Base-by-base conservation (phyloP, 2,329 filamentous ascomycete species). In the Sporothrix curviconia region DNA sequence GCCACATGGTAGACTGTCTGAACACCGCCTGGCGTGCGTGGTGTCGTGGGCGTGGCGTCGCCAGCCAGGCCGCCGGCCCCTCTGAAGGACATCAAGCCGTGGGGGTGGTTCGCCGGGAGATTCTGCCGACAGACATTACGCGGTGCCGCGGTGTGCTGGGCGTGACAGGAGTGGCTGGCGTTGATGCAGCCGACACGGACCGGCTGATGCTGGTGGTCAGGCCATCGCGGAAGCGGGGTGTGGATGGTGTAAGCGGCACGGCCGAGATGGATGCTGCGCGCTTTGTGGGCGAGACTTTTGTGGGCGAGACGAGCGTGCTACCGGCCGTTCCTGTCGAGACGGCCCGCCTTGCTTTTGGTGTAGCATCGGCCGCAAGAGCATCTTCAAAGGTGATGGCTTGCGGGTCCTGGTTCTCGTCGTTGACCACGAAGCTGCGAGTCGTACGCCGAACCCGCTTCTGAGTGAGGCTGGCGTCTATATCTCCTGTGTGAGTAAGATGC, bases 1-100 rank as follows among this genome's bases (percentile, higher is more conserved):
- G 91, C 94, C 60, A 86, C 80, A 62, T 94, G 90, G 71, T 96
- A 97, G 37, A 96, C 78, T 0, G 90, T 94, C 55, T 85, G 83
- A 22, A 81, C 75, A 24, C 34, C 39, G 11, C 83, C 76, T 28
- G 89, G 87, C 7, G 88, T 89, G 34, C 80, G 75, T 11, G 87
- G 87, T 12, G 90, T 89, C 63, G 28, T 37, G 1, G 60, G 60
- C 1, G 54, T 55, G 1, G 40, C 30, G 9, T 55, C 58, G 19
- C 32, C 47, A 12, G 7, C 42, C 14, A 30, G 7, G 6, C 22
- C 36, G 8, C 6, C 28, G 12, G 25, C 11, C 6, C 50, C 25
- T 24, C 28, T 22, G 43, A 6, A 7, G 7, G 51, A 55, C 3
- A 42, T 8, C 14, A 34, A n/a, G 7, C 59, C 57, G 22, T 86